phyloP scores from a whole-genome alignment of 441 rosid species.

The Metrosideros polymorpha region DNA sequence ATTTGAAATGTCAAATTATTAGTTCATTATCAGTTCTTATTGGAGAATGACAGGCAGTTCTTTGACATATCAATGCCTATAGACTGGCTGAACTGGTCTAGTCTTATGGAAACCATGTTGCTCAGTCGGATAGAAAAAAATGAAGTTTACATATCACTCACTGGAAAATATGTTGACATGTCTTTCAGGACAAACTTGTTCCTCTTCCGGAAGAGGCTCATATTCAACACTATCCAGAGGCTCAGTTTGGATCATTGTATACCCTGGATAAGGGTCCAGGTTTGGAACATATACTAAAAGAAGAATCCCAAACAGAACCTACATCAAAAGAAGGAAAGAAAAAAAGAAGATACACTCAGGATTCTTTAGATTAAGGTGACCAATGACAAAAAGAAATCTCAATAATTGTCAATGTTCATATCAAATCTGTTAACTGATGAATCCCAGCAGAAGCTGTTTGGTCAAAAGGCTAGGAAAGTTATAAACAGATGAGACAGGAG shows the following conservation, averaged over 20 bases:
- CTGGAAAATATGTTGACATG: constrained; percentile 70
- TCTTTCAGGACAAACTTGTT: constrained; percentile 88
- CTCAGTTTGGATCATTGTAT: constrained; percentile 47
- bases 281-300: constrained; percentile 64
- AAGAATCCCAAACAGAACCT: constrained; percentile 86
- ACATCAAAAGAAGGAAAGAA: constrained; percentile 4
- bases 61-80: background rate
- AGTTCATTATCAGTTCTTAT: background rate
- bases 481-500: background rate
- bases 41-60: background rate
- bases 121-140: background rate
- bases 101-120: background rate
- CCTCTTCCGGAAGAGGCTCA: constrained; percentile 85
- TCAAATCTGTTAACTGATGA: background rate
- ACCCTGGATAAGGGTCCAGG: constrained; percentile 90
- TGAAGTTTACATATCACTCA: constrained; percentile 20
- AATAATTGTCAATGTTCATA: background rate
- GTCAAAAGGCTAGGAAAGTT: background rate
- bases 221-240: constrained; percentile 56
- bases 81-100: background rate
- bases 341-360: background rate
- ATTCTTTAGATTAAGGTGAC: background rate
- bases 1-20: background rate
- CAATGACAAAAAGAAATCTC: background rate
- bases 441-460: background rate